Conservation (phyloP, 441 rosid genomes). For the Populus hybrid region DNA sequence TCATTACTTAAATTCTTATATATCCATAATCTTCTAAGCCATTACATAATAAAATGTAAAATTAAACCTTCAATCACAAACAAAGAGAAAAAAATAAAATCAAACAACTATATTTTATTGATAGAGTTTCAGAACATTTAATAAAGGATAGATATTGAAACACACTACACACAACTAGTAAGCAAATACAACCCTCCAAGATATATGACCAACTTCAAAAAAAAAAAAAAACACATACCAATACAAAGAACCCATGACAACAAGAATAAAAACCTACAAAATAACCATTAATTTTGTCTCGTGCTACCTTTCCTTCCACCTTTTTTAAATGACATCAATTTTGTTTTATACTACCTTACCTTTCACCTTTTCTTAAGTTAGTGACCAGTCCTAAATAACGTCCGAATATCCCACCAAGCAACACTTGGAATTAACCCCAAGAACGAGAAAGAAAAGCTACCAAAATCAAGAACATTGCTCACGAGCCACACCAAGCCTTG, state of each 20-base stretch:
- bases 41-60: too few species aligned
- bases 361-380: not conserved
- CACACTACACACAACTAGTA: too few species aligned
- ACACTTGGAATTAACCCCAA: not conserved
- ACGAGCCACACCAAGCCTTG: conserved; percentile 85
- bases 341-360: not conserved
- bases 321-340: not conserved
- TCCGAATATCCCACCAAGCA: not conserved
- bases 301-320: too few species aligned
- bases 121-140: too few species aligned
- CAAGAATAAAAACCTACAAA: too few species aligned
- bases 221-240: not conserved
- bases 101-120: too few species aligned
- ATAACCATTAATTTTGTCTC: too few species aligned
- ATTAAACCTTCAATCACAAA: too few species aligned
- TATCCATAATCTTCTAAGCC: not conserved
- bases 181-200: too few species aligned
- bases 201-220: not conserved
- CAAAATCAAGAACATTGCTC: conserved; percentile 52
- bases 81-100: too few species aligned
- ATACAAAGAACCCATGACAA: not conserved
- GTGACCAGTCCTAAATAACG: not conserved
- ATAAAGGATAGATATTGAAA: too few species aligned
- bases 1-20: too few species aligned
- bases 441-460: not conserved